Base-by-base conservation (phyloP, 1,284 basidiomycete species). In the Ceratobasidium sp. region DNA sequence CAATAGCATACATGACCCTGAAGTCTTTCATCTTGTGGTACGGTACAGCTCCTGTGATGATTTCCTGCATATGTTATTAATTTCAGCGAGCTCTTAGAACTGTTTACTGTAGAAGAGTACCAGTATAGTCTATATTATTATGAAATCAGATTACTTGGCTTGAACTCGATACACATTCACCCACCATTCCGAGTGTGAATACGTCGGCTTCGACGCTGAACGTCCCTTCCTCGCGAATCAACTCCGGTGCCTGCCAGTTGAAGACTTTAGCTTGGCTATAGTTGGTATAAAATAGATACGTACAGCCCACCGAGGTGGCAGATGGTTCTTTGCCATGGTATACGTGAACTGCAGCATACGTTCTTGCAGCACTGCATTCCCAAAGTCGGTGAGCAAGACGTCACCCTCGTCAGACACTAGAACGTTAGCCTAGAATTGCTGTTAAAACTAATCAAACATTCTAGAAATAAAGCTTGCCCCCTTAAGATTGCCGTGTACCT, bases 161-260 rank as follows among this genome's bases (percentile, higher is more conserved):
- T 17, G 4, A 50, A 31, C 14, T 17, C 31, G 41, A 15, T 24
- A 6, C 33, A n/a, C 6, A n/a, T n/a, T 27, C 3, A 63, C 44
- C 22, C 36, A 66, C 64, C 64, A 66, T 66, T 53, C 64, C 64
- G 22, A 66, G 64, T 29, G 64, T 27, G 41, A 48, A 66, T 1
- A 66, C 47, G 22, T 66, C 64, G 33, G 64, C 45, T n/a, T 36
- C 29, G 36, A 33, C 17, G 50, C 44, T 51, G 31, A 50, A 48
- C 7, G 48, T 31, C 7, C 11, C 17, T 36, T 29, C 5, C 51
- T 53, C 64, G n/a, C n/a, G 47, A 14, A 66, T 9, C n/a, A 66
- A 17, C 19, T 66, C 64, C n/a, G 64, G 64, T 31, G 64, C 64
- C 64, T 66, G 41, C 19, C 33, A 36, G 29, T 36, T 0, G 5